Evolutionary conservation across 202 grass and related monocot species (phyloP), one percentile per base, ranked within the genome.

Genomic region (Schoenoplectus triqueter): DNA sequence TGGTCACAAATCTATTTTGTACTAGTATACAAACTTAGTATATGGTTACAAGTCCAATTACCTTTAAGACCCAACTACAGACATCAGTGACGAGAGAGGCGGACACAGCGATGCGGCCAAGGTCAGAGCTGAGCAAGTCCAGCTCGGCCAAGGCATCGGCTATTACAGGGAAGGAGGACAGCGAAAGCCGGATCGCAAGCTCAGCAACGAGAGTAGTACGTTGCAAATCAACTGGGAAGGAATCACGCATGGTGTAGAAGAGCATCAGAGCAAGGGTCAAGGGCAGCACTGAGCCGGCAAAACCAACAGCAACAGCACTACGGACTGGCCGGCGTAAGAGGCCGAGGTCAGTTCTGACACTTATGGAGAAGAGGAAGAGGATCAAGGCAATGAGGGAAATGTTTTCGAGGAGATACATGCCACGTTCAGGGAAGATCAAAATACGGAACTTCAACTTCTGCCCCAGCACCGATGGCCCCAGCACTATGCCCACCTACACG

Each of bases 51-150:
- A 19, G 15, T 48, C 2, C 39, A 57, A 21, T 77, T 77, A 77
- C 73, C 73, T 56, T 77, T 21, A 94, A 50, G 85, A 89, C 48
- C 94, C 94, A 94, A 1, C 87, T 88, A 8, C 83, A 50, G 17
- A 88, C 71, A 85, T 97, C 94, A 14, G 83, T 94, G 87, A 92
- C 64, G 40, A 94, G 90, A 1, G 94, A 90, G 5, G 90, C 94
- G 0, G 88, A 89, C 41, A 94, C 79, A 69, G 87, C 91, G 65
- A 94, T 86, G 76, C 88, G 92, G 42, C 94, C 94, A 40, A 97
- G 94, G 79, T 97, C 94, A 18, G 94, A 92, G 90, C 90, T 97
- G 76, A 97, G 88, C n/a, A 97, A 90, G 51, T 88, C 84, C 10
- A 94, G 90, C 83, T 97, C 92, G 7, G 83, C 87, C 7, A 97